These are phyloP conservation scores for Trichoderma aggressivum DNA, from an alignment of 2,329 filamentous ascomycete species.

Conservation along the genomic window DNA sequence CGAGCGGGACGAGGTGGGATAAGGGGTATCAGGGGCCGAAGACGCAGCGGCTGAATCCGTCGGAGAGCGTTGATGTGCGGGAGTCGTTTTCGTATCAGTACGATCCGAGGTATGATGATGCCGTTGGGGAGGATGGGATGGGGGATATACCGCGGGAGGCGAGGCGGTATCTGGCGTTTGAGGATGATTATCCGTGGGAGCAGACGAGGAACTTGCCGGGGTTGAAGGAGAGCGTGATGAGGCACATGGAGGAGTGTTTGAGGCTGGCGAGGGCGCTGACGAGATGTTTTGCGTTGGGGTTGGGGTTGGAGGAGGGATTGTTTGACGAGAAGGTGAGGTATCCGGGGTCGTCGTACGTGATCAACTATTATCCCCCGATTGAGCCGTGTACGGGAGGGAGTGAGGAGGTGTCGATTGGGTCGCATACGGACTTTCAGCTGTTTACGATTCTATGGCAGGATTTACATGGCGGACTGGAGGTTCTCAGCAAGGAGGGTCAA, in stretches of 20 bases:
- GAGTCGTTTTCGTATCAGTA: constrained; percentile 53
- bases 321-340: constrained; percentile 54
- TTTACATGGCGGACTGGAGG: constrained; percentile 40
- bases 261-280: constrained; percentile 49
- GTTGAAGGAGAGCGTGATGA: constrained; percentile 46
- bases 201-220: constrained; percentile 44
- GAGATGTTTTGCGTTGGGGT: constrained; percentile 51
- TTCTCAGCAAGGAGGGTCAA: constrained; percentile 36
- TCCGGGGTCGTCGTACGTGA: constrained; percentile 43
- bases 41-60: constrained; percentile 46
- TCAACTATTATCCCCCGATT: constrained; percentile 41
- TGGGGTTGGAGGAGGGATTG: constrained; percentile 51
- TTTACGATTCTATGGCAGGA: constrained; percentile 49
- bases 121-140: constrained; percentile 33
- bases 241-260: constrained; percentile 49
- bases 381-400: not conserved
- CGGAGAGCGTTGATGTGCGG: constrained; percentile 48
- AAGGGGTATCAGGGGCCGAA: constrained; percentile 47
- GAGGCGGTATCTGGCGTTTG: constrained; percentile 40
- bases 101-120: constrained; percentile 50
- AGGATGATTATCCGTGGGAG: constrained; percentile 51
- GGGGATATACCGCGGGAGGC: constrained; percentile 43
- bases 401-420: constrained; percentile 41
- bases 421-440: constrained; percentile 52
- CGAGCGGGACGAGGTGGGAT: constrained; percentile 39